A percentile compares a stretch with the other conserved stretches of the same genome.
phyloP scores from a whole-genome alignment of 768 basidiomycete species.

The Fistulinella prunicolor region DNA sequence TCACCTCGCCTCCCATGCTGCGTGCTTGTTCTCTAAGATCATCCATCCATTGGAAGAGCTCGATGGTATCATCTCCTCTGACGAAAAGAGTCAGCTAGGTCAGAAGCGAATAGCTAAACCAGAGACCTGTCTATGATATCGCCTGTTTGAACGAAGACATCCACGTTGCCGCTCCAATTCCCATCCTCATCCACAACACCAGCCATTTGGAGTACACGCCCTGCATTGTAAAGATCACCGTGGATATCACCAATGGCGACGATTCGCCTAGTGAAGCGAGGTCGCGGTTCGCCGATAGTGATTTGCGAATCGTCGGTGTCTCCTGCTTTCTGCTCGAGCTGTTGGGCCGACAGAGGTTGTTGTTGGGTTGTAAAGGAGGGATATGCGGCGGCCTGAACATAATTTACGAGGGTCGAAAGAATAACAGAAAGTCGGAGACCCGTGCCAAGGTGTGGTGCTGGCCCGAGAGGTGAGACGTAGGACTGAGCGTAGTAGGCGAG shows the following conservation, averaged over 20 bases:
- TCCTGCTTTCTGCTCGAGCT: slow-evolving; percentile 1
- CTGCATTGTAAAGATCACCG: slow-evolving; percentile 80
- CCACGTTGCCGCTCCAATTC: slow-evolving; percentile 79
- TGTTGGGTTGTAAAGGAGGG: slow-evolving; percentile 22
- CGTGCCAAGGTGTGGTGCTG: slow-evolving; percentile 30
- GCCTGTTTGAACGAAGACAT: slow-evolving; percentile 92
- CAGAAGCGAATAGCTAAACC: not conserved
- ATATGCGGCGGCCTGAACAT: slow-evolving; percentile 22
- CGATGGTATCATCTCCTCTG: slow-evolving; percentile 89
- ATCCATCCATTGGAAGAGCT: slow-evolving; percentile 84
- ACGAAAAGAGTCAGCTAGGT: slow-evolving; percentile 8
- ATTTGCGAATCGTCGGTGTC: slow-evolving; percentile 9
- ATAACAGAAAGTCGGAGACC: slow-evolving; percentile 20
- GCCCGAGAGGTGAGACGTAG: slow-evolving; percentile 30
- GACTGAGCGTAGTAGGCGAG: slow-evolving; percentile 31
- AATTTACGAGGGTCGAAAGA: slow-evolving; percentile 25
- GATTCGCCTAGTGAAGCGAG: slow-evolving; percentile 47
- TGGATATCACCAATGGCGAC: slow-evolving; percentile 93
- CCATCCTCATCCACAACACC: slow-evolving; percentile 68
- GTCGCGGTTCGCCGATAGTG: slow-evolving; percentile 23
- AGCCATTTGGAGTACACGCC: slow-evolving; percentile 76
- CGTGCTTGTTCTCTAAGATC: slow-evolving; percentile 72
- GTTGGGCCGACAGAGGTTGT: slow-evolving; percentile 7
- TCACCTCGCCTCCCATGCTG: slow-evolving; percentile 62
- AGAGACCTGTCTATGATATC: slow-evolving; percentile 89